A percentile compares a stretch with the other conserved stretches of the same genome.
Conservation (phyloP, 225 moss, liverwort and hornwort genomes). For the Takakia lepidozioides region DNA sequence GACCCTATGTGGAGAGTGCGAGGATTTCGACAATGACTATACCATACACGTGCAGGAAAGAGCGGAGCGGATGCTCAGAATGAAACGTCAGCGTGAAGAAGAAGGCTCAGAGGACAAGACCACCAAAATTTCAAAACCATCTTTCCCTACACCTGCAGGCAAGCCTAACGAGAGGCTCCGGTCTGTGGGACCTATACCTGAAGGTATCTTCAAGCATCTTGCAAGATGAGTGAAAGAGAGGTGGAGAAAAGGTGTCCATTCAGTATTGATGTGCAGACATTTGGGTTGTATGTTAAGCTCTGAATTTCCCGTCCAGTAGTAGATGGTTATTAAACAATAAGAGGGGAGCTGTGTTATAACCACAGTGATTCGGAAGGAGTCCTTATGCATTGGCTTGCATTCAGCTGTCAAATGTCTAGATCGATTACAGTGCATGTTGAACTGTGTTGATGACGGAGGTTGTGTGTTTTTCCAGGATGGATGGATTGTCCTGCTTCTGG, state of each 20-base stretch:
- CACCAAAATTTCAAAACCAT: conserved; percentile 18
- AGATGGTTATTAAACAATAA: not conserved
- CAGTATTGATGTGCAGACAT: no score
- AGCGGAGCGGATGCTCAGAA: conserved; percentile 67
- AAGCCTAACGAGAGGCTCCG: conserved; percentile 36
- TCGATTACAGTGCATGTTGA: not conserved
- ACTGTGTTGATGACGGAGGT: conserved; percentile 4
- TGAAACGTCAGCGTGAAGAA: conserved; percentile 85
- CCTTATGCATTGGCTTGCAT: no score
- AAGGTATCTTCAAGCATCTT: no score
- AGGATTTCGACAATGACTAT: no score
- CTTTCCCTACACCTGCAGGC: conserved; percentile 17
- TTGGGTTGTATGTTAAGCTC: no score
- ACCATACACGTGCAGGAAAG: conserved; percentile 82
- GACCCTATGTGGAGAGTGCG: no score
- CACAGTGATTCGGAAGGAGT: no score
- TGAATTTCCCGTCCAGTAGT: not conserved
- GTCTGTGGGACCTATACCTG: conserved; percentile 51
- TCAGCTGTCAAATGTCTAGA: no score
- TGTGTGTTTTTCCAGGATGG: conserved; percentile 52
- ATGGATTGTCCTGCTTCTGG: conserved; percentile 93
- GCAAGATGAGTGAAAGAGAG: no score
- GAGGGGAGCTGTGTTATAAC: not conserved
- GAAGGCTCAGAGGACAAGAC: conserved; percentile 46
- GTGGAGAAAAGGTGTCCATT: no score